Evolutionary conservation across 805 yeast genomes (phyloP).

Genomic region (Torulaspora maleeae): DNA sequence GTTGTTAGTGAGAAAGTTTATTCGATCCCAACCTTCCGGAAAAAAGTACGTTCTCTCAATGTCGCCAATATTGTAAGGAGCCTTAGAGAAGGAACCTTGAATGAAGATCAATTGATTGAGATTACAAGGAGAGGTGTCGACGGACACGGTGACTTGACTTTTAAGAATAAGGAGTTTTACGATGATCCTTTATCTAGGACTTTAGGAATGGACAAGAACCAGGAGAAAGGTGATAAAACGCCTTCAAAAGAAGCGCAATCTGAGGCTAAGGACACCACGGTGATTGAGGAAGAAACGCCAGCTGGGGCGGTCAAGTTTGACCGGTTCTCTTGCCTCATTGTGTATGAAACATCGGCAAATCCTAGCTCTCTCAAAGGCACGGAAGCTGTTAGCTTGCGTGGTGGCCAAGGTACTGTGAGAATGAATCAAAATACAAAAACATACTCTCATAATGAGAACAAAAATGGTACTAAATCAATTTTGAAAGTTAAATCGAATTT

Average conservation of each 20-base stretch:
- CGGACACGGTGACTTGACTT: slow-evolving; percentile 8
- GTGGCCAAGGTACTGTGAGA: background rate
- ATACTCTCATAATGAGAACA: background rate
- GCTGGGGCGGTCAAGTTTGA: slow-evolving; percentile 27
- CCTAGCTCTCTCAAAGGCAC: slow-evolving; percentile 7
- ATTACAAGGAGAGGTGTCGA: slow-evolving; percentile 8
- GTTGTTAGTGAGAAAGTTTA: slow-evolving; percentile 13
- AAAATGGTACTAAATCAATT: slow-evolving; percentile 32
- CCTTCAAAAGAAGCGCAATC: background rate
- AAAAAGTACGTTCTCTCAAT: slow-evolving; percentile 10
- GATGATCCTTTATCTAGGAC: slow-evolving; percentile 10
- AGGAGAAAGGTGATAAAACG: background rate
- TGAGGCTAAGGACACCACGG: background rate
- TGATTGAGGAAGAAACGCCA: background rate
- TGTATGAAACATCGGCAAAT: slow-evolving; percentile 28
- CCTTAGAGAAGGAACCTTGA: slow-evolving; percentile 19
- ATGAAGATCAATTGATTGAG: slow-evolving; percentile 13
- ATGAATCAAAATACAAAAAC: background rate
- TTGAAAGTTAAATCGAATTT: slow-evolving; percentile 36
- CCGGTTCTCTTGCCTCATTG: slow-evolving; percentile 25
- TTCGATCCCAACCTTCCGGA: slow-evolving; percentile 44
- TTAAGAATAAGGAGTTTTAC: slow-evolving; percentile 20
- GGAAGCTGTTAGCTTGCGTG: background rate
- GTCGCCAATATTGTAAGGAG: slow-evolving; percentile 18
- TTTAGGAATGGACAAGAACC: background rate